phyloP scores from a whole-genome alignment of 148 eudicot genomes.

The Cornus kousa region DNA sequence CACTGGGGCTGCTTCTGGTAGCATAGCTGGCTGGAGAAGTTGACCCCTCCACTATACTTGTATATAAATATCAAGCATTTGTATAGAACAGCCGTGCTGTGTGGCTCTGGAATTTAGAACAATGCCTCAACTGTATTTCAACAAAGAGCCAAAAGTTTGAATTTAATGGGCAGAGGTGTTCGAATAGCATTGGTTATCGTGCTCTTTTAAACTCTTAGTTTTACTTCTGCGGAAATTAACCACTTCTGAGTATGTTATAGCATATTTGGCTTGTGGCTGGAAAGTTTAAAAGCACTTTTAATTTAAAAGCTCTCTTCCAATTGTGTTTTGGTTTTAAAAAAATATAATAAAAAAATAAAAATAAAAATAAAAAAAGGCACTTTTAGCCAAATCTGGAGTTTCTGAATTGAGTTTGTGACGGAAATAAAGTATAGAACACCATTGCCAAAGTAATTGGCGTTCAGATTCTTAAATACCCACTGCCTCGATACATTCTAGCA shows the following conservation, averaged over 20 bases:
- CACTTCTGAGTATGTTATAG: no score
- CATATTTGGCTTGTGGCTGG: no score
- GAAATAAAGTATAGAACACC: no score
- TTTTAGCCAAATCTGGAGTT: no score
- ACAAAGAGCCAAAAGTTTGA: conserved; percentile 13
- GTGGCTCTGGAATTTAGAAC: conserved; percentile 22
- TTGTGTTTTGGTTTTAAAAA: no score
- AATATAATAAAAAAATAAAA: no score
- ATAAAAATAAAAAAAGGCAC: no score
- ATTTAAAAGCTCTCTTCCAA: no score
- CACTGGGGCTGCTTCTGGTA: conserved; percentile 19
- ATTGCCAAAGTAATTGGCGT: no score
- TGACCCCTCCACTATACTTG: conserved; percentile 22
- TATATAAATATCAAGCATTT: conserved; percentile 22
- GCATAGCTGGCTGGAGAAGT: conserved; percentile 50
- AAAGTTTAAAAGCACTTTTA: no score
- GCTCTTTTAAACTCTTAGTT: neutral
- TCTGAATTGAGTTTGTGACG: no score
- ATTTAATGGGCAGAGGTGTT: neutral
- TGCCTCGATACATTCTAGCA: neutral
- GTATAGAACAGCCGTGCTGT: conserved; percentile 33
- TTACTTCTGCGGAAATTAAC: no score
- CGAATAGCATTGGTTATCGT: neutral
- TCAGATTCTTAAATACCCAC: neutral
- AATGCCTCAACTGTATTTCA: conserved; percentile 16